phyloP scores from a whole-genome alignment of 1,284 basidiomycete species.

The Macrocystidia cucumis region DNA sequence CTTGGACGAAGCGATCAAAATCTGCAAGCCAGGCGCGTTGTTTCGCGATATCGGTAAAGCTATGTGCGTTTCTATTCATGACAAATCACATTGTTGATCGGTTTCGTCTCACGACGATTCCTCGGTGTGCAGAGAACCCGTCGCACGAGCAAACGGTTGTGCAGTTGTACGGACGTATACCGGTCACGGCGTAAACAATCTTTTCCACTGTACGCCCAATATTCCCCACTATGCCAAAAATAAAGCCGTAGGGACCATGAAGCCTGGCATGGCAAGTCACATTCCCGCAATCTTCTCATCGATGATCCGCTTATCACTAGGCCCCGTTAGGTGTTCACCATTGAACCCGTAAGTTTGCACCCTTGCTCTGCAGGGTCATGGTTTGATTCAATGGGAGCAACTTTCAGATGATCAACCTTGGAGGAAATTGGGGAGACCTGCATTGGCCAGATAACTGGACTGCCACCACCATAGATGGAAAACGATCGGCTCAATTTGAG shows the following conservation, averaged over 20 bases:
- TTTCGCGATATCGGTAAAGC: slow-evolving; percentile 79
- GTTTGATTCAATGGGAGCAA: slow-evolving; percentile 10
- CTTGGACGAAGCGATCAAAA: slow-evolving; percentile 81
- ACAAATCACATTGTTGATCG: not conserved
- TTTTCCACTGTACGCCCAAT: slow-evolving; percentile 74
- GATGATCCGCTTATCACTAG: slow-evolving; percentile 8
- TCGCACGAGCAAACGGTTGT: slow-evolving; percentile 75
- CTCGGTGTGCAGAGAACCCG: slow-evolving; percentile 54
- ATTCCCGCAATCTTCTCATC: not conserved
- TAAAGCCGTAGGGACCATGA: slow-evolving; percentile 79
- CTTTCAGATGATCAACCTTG: slow-evolving; percentile 86
- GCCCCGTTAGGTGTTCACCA: slow-evolving; percentile 51
- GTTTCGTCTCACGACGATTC: no score
- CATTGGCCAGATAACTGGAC: slow-evolving; percentile 95
- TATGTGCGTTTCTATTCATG: slow-evolving; percentile 46
- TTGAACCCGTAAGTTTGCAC: slow-evolving; percentile 60
- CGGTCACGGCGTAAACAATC: slow-evolving; percentile 84
- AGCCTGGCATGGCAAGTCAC: slow-evolving; percentile 66
- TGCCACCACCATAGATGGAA: slow-evolving; percentile 85
- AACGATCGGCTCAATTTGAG: slow-evolving; percentile 90
- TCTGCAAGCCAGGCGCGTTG: slow-evolving; percentile 86
- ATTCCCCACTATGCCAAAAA: slow-evolving; percentile 86
- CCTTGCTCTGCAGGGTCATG: slow-evolving; percentile 2
- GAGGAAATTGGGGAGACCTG: slow-evolving; percentile 59
- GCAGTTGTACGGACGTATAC: slow-evolving; percentile 84